Base-by-base conservation (phyloP, 192 early-diverging fungal species). In the Backusella macrospora region DNA sequence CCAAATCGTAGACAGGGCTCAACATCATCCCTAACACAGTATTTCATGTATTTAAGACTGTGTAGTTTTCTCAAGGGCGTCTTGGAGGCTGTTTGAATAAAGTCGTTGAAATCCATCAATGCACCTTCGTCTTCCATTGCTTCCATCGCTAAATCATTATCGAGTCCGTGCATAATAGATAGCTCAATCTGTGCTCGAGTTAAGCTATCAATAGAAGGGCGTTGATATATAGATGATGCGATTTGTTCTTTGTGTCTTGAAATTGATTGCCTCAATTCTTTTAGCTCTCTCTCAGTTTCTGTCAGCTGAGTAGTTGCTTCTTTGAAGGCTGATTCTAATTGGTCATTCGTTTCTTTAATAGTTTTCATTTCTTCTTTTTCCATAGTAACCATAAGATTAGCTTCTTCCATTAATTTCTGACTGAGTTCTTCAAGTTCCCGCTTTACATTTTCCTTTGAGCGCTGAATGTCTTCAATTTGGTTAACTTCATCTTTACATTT, bases 1-100 rank as follows among this genome's bases (percentile, higher is more conserved):
- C 95, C 95, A 82, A 99, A 97, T n/a, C 97, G 86, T 71, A 99
- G 82, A 76, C 95, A 97, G 6, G 96, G 95, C 71, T 92, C 92
- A 8, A 99, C 86, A 75, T 99, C 97, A 71, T 97, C 96, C 16
- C 91, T 91, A 46, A 96, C 79, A 47, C 91, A 90, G 70, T 92
- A 92, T 44, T 91, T 89, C 87, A 99, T 92, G 79, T 95, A 99
- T 6, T 83, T 83, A 45, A 95, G 76, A 38, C 80, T 88, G 72
- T 92, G 88, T 64, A 97, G 82, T 73, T 92, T 95, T 55, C 83
- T 81, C n/a, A 92, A 73, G 71, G 90, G 91, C 8, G 88, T 79
- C 6, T 84, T 80, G 69, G 92, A 81, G 5, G 88, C 87, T 62
- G 85, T 75, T 8, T 83, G 80, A 10, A 95, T 80, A 86, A 99